Base-by-base conservation (phyloP, 2,329 filamentous ascomycete genomes). In the Aureobasidium sp. region DNA sequence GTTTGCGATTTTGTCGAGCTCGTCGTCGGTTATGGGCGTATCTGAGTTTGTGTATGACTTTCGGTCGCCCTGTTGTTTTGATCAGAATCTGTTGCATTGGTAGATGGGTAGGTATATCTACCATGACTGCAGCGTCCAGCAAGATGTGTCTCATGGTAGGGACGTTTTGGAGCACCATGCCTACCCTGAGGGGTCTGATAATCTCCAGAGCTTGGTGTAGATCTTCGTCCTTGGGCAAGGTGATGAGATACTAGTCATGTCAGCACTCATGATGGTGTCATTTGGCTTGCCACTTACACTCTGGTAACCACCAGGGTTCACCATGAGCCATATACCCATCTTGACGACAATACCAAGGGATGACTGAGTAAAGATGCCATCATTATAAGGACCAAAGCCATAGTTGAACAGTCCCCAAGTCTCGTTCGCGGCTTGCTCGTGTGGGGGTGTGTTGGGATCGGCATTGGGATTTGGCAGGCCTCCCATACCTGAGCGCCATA, bases 271-370 rank as follows among this genome's bases (percentile, higher is more conserved):
- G 12, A 3, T 44, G 12, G 3, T 7, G 3, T 2, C 6, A 27
- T 7, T 7, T 7, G 2, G 5, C 27, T n/a, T 47, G 5, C 25
- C 25, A 47, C 45, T n/a, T 48, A 48, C 45, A 15, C 45, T 48
- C 70, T 81, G 77, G 63, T 79, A 78, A 1, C 78, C 79, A 11
- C 76, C 79, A 0, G 79, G 79, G 49, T 81, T 80, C 1, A 78
- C 77, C 81, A 83, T 83, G 37, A 84, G 72, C 71, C 74, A 78
- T 65, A 83, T 76, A 0, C 81, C 82, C 75, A 84, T 80, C 69
- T 84, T 83, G 6, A 68, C 68, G 2, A 74, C 72, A 29, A 75
- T 73, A 7, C 73, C 73, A 15, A 74, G 67, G 22, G 72, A 73
- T 34, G 68, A 69, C 55, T 75, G 73, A 0, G 73, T 69, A 64